Conservation (phyloP, 164 flowering plant genomes). For the Chimonanthus salicifolius region DNA sequence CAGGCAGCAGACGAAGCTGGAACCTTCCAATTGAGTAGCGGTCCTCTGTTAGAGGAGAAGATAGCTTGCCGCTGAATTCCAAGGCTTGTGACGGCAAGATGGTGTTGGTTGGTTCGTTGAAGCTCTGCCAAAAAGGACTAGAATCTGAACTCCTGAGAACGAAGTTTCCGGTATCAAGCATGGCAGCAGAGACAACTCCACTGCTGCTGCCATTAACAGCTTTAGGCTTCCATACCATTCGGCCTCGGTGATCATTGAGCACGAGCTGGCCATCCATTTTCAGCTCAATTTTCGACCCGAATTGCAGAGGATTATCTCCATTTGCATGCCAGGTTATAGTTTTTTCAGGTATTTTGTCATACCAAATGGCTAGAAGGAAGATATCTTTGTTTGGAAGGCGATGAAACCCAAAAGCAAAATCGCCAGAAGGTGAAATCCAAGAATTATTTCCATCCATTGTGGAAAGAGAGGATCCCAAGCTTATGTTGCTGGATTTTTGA, state of each 20-base stretch:
- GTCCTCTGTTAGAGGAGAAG: slow-evolving; percentile 2
- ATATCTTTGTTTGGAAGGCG: background rate
- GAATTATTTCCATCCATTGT: slow-evolving; percentile 7
- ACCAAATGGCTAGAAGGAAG: slow-evolving; percentile 30
- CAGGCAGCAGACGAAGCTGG: slow-evolving; percentile 11
- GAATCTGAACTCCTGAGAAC: background rate
- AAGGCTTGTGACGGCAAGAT: slow-evolving; percentile 6
- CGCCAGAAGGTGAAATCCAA: slow-evolving; percentile 29
- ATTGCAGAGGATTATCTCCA: slow-evolving; percentile 6
- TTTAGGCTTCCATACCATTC: slow-evolving; percentile 1
- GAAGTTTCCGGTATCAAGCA: slow-evolving; percentile 15
- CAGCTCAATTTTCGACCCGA: slow-evolving; percentile 27
- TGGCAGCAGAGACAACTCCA: slow-evolving; percentile 6
- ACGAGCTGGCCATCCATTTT: slow-evolving; percentile 16
- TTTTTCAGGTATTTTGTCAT: slow-evolving; percentile 24
- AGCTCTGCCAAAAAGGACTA: slow-evolving; percentile 7
- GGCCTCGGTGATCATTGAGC: slow-evolving; percentile 1
- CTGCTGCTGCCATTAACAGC: background rate
- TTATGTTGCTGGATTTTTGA: slow-evolving; percentile 16
- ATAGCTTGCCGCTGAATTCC: background rate
- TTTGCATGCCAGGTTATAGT: slow-evolving; percentile 38
- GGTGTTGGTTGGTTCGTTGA: slow-evolving; percentile 12
- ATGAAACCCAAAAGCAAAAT: slow-evolving; percentile 35
- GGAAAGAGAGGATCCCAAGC: slow-evolving; percentile 23
- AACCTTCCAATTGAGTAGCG: slow-evolving; percentile 21